These are phyloP conservation scores for Asterophora parasitica DNA, from an alignment of 768 basidiomycete species.

Conservation along the genomic window DNA sequence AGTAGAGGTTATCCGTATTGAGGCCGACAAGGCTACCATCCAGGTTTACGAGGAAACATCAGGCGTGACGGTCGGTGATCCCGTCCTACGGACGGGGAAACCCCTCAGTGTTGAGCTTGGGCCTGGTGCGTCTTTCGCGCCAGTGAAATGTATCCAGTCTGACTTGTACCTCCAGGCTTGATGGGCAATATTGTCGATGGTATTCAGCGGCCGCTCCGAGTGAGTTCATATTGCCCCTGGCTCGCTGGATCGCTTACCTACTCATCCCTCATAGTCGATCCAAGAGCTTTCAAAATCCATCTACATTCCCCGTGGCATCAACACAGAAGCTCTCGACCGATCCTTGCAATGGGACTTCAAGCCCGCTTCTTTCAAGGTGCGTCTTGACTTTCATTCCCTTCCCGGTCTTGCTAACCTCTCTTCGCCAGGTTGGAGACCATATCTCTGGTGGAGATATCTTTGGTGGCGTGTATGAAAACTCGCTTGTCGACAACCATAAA, in stretches of 20 bases:
- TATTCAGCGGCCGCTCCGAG: conserved; percentile 88
- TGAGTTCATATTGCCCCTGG: conserved; percentile 30
- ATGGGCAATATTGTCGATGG: conserved; percentile 99
- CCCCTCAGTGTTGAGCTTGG: conserved; percentile 97
- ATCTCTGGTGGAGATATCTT: conserved; percentile 97
- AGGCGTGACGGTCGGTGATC: conserved; percentile 97
- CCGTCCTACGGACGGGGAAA: conserved; percentile 95
- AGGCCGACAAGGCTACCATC: conserved; percentile 95
- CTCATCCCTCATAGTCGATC: conserved; percentile 53
- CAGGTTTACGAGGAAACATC: conserved; percentile 99
- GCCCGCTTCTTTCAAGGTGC: conserved; percentile 72
- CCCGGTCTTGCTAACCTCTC: conserved; percentile 7
- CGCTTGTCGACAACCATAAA: conserved; percentile 93
- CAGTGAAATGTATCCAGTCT: not conserved
- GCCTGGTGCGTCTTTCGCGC: conserved; percentile 58
- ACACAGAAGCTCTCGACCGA: conserved; percentile 91
- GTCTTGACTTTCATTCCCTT: conserved; percentile 4
- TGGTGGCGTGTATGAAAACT: conserved; percentile 95
- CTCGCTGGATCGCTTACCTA: not conserved
- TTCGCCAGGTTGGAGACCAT: conserved; percentile 83
- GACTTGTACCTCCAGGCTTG: conserved; percentile 51
- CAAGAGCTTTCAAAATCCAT: conserved; percentile 98
- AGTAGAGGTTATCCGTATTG: conserved; percentile 97
- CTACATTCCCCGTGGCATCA: conserved; percentile 98
- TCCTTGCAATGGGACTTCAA: conserved; percentile 92